These are phyloP conservation scores for Nothomitra cinnamomea DNA, from an alignment of 2,329 filamentous ascomycete species.

Conservation along the genomic window DNA sequence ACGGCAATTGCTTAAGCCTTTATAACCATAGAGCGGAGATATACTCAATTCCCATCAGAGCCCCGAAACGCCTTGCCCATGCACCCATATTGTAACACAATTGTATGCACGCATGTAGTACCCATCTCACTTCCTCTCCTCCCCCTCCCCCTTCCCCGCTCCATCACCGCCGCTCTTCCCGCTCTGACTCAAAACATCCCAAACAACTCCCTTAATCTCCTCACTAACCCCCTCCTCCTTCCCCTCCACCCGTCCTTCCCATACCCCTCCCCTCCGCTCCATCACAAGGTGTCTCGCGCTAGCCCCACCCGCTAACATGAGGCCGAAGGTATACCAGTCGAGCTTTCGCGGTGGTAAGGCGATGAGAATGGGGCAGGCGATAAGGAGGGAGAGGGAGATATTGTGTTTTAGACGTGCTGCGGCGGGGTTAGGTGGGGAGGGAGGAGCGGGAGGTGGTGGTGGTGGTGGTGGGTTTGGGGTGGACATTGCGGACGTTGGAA, in stretches of 20 bases:
- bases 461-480: not conserved
- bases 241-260: not conserved
- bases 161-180: not conserved
- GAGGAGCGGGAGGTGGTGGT: not conserved
- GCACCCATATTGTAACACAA: not conserved
- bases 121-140: too few relatives aligned
- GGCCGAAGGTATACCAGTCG: slow-evolving; percentile 39
- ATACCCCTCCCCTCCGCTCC: not conserved
- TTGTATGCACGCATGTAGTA: too few relatives aligned
- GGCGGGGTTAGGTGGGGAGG: not conserved
- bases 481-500: not conserved
- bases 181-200: not conserved
- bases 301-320: slow-evolving; percentile 30
- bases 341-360: slow-evolving; percentile 43
- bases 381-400: slow-evolving; percentile 27
- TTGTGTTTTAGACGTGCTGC: not conserved
- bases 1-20: too few relatives aligned
- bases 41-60: too few relatives aligned
- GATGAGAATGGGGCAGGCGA: slow-evolving; percentile 37
- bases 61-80: too few relatives aligned
- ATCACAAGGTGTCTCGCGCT: slow-evolving; percentile 16
- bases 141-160: not conserved
- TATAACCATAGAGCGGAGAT: too few relatives aligned
- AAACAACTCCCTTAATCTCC: not conserved
- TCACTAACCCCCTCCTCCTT: slow-evolving; percentile 9